Conservation (phyloP, 768 basidiomycete species). For the Termitomyces sp. region DNA sequence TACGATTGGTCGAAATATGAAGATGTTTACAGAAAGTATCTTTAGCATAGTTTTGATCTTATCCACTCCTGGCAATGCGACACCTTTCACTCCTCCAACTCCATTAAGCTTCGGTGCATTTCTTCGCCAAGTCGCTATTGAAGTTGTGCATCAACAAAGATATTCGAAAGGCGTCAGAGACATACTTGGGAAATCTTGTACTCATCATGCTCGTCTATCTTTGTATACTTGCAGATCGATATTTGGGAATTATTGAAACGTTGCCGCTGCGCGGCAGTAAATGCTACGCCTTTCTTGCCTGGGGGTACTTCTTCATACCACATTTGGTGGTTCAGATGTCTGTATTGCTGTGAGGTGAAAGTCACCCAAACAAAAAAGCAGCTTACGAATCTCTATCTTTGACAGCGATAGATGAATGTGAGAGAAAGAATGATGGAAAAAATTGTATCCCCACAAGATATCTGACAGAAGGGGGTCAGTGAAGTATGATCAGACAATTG, state of each 20-base stretch:
- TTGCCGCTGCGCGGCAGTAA: conserved; percentile 17
- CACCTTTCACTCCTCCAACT: no score
- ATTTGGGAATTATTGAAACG: conserved; percentile 38
- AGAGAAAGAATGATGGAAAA: background rate
- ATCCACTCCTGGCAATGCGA: no score
- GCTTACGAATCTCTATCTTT: conserved; percentile 24
- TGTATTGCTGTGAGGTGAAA: background rate
- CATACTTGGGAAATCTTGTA: conserved; percentile 60
- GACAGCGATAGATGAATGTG: conserved; percentile 6
- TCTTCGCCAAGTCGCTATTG: no score
- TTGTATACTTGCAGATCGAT: conserved; percentile 48
- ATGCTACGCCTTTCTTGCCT: conserved; percentile 14
- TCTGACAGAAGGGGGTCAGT: background rate
- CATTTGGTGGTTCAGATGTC: conserved; percentile 16
- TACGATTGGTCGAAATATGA: no score
- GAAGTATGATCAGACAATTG: background rate
- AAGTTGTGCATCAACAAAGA: no score
- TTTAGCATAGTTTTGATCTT: no score
- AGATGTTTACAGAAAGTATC: no score
- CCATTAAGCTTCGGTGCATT: no score
- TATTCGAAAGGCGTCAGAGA: background rate
- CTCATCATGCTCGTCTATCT: conserved; percentile 46
- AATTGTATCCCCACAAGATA: conserved; percentile 25
- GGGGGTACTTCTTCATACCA: conserved; percentile 18
- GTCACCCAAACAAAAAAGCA: background rate